phyloP scores from a whole-genome alignment of 257 asterid genomes.

The Schizonepeta tenuifolia region DNA sequence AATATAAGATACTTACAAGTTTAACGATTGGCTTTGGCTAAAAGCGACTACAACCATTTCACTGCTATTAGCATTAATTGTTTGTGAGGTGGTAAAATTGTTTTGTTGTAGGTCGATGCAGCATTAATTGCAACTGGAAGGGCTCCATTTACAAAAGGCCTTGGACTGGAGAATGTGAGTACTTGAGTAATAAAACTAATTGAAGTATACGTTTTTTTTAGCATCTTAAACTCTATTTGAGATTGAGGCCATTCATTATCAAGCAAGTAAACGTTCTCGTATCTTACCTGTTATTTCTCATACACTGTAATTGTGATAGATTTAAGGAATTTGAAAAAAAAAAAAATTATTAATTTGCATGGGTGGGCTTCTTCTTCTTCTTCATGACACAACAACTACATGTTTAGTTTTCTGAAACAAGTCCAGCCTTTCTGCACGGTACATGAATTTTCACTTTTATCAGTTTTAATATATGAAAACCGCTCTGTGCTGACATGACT shows the following conservation, averaged over 20 bases:
- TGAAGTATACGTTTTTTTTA: neutral
- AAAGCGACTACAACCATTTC: neutral
- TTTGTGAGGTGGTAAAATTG: constrained; percentile 3
- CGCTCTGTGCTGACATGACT: constrained; percentile 4
- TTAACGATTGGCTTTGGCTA: neutral
- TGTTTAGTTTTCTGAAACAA: no score
- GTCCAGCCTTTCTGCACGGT: neutral
- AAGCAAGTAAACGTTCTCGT: no score
- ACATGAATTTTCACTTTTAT: constrained; percentile 13
- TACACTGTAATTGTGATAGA: no score
- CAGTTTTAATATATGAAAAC: constrained; percentile 9
- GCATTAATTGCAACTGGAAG: constrained; percentile 96
- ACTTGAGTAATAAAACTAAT: constrained; percentile 10
- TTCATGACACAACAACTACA: no score
- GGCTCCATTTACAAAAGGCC: constrained; percentile 90
- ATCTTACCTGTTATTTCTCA: no score
- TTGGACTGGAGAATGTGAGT: constrained; percentile 87
- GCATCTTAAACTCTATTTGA: constrained; percentile 1
- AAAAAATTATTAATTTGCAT: no score
- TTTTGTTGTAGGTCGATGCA: constrained; percentile 73
- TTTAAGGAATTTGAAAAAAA: no score
- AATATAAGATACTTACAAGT: neutral
- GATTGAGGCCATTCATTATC: neutral
- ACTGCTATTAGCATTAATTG: no score
- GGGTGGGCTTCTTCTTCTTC: no score